phyloP scores from a whole-genome alignment of 352 stramenopile species.

The Pythium myriotylum region DNA sequence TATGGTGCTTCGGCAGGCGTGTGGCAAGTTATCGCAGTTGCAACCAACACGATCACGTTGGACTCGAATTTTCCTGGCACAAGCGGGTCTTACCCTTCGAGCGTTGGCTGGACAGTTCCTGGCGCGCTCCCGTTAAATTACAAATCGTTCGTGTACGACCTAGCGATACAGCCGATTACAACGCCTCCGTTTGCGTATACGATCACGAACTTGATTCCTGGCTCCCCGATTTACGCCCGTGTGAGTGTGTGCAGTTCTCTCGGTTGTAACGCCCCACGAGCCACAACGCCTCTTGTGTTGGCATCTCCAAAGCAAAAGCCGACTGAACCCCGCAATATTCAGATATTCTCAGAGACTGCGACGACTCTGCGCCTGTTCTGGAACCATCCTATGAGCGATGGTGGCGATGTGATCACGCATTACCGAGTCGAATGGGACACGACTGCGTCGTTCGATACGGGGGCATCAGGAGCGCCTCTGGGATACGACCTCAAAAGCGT shows the following conservation, averaged over 20 bases:
- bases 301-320: constrained; percentile 88
- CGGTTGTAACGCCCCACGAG: constrained; percentile 85
- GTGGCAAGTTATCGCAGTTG: constrained; percentile 49
- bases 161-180: constrained; percentile 2
- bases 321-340: constrained; percentile 75
- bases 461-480: constrained; percentile 63
- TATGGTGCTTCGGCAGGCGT: constrained; percentile 38
- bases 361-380: constrained; percentile 87
- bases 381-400: constrained; percentile 89
- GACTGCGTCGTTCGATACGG: constrained; percentile 81
- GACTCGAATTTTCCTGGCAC: constrained; percentile 42
- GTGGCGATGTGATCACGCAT: constrained; percentile 91
- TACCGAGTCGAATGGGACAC: constrained; percentile 96
- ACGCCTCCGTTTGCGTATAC: constrained; percentile 44
- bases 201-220: constrained; percentile 68
- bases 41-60: constrained; percentile 57
- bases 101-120: constrained; percentile 69
- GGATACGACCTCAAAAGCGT: constrained; percentile 80
- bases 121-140: constrained; percentile 57
- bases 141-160: constrained; percentile 42
- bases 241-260: constrained; percentile 91
- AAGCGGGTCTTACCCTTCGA: constrained; percentile 38
- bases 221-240: constrained; percentile 82
- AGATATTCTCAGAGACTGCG: constrained; percentile 68
- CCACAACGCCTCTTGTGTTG: constrained; percentile 69